Evolutionary conservation across 257 asterid genomes (phyloP).

Genomic region (Gentiana straminea): DNA sequence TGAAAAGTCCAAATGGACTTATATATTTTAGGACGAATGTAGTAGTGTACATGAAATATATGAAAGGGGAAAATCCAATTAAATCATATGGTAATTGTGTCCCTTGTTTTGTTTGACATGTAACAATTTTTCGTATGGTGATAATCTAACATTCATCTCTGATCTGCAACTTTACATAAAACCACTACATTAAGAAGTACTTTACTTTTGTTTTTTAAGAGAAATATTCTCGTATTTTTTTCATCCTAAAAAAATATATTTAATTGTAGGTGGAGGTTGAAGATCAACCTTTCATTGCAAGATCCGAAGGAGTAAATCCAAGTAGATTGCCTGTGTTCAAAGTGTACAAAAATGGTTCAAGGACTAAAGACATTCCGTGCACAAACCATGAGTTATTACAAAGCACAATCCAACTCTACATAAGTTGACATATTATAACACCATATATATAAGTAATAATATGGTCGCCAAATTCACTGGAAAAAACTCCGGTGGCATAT

Average conservation of each 20-base stretch:
- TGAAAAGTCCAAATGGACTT: no score
- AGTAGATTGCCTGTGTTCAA: slow-evolving; percentile 33
- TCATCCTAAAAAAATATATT: neutral
- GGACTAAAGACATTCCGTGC: slow-evolving; percentile 31
- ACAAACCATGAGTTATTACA: slow-evolving; percentile 33
- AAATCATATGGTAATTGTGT: neutral
- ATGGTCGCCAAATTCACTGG: no score
- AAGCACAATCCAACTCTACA: slow-evolving; percentile 33
- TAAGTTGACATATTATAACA: slow-evolving; percentile 2
- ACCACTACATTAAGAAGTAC: neutral
- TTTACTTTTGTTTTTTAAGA: neutral
- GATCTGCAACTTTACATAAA: neutral
- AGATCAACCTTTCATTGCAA: slow-evolving; percentile 34
- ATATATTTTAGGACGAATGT: no score
- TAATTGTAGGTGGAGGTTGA: slow-evolving; percentile 44
- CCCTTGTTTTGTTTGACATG: neutral
- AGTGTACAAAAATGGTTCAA: slow-evolving; percentile 41
- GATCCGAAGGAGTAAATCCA: slow-evolving; percentile 32
- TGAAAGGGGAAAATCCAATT: no score
- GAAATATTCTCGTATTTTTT: neutral
- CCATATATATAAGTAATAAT: no score
- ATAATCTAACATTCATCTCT: neutral
- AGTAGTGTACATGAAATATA: neutral
- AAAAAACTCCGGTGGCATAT: no score
- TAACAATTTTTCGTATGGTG: neutral